Base-by-base conservation (phyloP, 2,329 filamentous ascomycete species). In the Fusarium coffeatum region DNA sequence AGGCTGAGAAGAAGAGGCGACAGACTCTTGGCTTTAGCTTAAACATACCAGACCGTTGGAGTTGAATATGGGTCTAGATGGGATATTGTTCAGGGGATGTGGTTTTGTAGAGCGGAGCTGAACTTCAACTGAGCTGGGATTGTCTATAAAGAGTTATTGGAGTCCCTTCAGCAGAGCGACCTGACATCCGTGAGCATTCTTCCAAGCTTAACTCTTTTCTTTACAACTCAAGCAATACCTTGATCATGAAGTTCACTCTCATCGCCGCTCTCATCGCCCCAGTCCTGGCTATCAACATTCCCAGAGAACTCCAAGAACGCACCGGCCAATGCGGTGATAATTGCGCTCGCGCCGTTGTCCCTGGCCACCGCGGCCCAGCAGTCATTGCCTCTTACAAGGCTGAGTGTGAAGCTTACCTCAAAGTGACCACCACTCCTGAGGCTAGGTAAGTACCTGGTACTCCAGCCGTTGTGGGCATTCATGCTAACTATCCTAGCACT, bases 341-440 rank as follows among this genome's bases (percentile, higher is more conserved):
- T 48, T 72, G 69, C 22, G 70, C 67, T 20, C 55, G 70, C 28
- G 70, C 69, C 2, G 69, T 72, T 34, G 68, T 60, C 2, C 70
- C 69, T 5, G 67, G 67, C 1, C 64, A 65, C 51, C 55, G 64
- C 2, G 70, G 70, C 2, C 57, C 63, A 5, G 18, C 43, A 0
- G 60, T 66, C 2, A 56, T 71, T 34, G 59, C 69, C 5, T 46
- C 59, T 5, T 71, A 69, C 18, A 56, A 63, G 27, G 64, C 54
- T n/a, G 66, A 73, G 8, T 73, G 71, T 45, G 59, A 66, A 12
- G 50, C 68, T n/a, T 73, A 70, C 20, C 57, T 73, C 11, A 48
- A 55, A 15, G 57, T 64, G 8, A 73, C 68, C 15, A 59, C 59
- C 8, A 73, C 71, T 4, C 71, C 71, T 34, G 32, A 58, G 4